Percentiles rank a stretch among this genome's conserved stretches.
Conservation (phyloP, 2,329 filamentous ascomycete genomes). For the Beauveria pseudobassiana region DNA sequence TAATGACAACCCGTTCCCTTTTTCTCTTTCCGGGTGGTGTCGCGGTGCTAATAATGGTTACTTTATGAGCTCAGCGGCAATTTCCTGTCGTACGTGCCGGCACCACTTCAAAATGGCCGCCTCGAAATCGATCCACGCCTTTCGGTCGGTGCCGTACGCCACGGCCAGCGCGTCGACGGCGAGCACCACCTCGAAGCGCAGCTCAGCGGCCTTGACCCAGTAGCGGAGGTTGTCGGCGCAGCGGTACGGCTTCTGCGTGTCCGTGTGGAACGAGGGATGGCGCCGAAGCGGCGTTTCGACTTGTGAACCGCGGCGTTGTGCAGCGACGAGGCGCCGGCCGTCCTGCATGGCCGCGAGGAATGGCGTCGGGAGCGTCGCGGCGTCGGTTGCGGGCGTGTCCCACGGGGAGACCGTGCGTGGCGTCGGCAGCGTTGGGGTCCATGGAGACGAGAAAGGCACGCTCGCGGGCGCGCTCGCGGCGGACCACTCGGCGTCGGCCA, state of each 20-base stretch:
- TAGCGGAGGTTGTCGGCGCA: slow-evolving; percentile 88
- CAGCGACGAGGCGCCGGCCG: slow-evolving; percentile 74
- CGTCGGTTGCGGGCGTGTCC: slow-evolving; percentile 37
- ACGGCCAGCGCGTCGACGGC: slow-evolving; percentile 80
- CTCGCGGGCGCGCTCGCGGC: slow-evolving; percentile 70
- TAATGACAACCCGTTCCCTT: not conserved
- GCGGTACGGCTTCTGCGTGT: slow-evolving; percentile 90
- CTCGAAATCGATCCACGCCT: slow-evolving; percentile 77
- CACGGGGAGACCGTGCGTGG: slow-evolving; percentile 50
- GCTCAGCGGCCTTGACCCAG: slow-evolving; percentile 93
- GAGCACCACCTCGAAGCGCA: slow-evolving; percentile 83
- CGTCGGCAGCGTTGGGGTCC: slow-evolving; percentile 41
- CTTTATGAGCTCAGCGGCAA: slow-evolving; percentile 56
- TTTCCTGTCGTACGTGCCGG: slow-evolving; percentile 71
- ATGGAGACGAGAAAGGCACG: slow-evolving; percentile 75
- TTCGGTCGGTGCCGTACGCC: slow-evolving; percentile 63
- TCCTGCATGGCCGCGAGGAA: slow-evolving; percentile 70
- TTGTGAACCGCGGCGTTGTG: slow-evolving; percentile 85
- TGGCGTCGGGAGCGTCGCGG: slow-evolving; percentile 52
- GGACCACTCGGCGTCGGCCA: slow-evolving; percentile 67
- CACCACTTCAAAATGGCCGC: slow-evolving; percentile 78
- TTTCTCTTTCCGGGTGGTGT: no score
- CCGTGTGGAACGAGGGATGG: slow-evolving; percentile 83
- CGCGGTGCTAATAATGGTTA: slow-evolving; percentile 3
- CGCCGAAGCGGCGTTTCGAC: slow-evolving; percentile 78